phyloP scores from a whole-genome alignment of 176 grass and related monocot species.

The Pontederia crassipes region DNA sequence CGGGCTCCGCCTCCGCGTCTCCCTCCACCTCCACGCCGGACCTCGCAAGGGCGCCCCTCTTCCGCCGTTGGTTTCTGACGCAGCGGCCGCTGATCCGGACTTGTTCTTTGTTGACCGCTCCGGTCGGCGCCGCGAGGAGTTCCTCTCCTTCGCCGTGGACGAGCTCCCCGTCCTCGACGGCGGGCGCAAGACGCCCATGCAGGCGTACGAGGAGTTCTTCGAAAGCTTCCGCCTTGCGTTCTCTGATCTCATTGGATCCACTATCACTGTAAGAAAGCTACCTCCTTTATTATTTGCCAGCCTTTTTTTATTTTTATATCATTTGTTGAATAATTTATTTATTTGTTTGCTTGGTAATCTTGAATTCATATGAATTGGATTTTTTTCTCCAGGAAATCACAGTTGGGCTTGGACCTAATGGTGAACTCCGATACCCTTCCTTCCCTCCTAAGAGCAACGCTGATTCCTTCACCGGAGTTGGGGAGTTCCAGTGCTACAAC shows the following conservation, averaged over 20 bases:
- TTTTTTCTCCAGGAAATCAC: conserved; percentile 50
- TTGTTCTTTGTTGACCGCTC: conserved; percentile 58
- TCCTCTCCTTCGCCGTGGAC: conserved; percentile 75
- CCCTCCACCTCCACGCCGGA: conserved; percentile 38
- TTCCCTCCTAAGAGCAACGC: conserved; percentile 38
- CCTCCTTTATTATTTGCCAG: neutral
- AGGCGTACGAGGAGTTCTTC: conserved; percentile 66
- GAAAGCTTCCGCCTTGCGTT: conserved; percentile 48
- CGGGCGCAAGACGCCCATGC: conserved; percentile 44
- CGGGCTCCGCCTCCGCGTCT: conserved; percentile 56
- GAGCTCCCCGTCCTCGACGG: conserved; percentile 53
- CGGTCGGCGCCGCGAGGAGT: conserved; percentile 30
- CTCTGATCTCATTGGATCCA: conserved; percentile 48
- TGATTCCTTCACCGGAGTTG: conserved; percentile 42
- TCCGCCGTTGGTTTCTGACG: conserved; percentile 35
- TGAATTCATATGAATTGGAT: conserved; percentile 7
- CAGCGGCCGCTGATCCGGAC: conserved; percentile 37
- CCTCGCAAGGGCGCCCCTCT: conserved; percentile 21
- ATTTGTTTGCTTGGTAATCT: neutral
- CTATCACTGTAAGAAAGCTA: conserved; percentile 39
- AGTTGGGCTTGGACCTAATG: conserved; percentile 59
- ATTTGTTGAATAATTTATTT: too few relatives aligned
- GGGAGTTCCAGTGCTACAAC: conserved; percentile 90
- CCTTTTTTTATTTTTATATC: neutral
- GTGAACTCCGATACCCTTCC: conserved; percentile 82